Percentiles rank a stretch among this genome's conserved stretches.
phyloP scores from a whole-genome alignment of 805 yeast genomes.

The Suhomyces sp. region DNA sequence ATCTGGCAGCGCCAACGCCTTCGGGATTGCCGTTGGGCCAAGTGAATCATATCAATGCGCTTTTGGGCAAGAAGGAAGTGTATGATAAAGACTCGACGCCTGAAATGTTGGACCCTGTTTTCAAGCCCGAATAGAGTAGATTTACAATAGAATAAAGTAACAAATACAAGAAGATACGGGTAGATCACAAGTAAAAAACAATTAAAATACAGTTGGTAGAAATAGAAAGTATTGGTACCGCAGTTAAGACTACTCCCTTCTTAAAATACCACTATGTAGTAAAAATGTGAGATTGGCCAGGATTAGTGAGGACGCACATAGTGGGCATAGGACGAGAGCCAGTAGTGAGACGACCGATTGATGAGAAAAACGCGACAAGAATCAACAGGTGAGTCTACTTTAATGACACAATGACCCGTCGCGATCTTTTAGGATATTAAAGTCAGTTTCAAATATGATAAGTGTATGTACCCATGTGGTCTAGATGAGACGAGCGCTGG shows the following conservation, averaged over 20 bases:
- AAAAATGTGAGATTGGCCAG: too few relatives aligned
- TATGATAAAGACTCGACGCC: conserved; percentile 9
- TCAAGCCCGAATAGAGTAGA: conserved; percentile 13
- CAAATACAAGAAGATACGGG: not conserved
- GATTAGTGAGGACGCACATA: too few relatives aligned
- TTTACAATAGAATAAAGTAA: not conserved
- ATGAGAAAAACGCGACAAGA: too few relatives aligned
- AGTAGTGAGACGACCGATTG: not conserved
- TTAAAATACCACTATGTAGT: too few relatives aligned
- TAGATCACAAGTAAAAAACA: not conserved
- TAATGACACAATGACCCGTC: not conserved
- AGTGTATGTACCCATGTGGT: not conserved
- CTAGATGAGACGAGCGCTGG: not conserved
- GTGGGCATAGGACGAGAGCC: not conserved
- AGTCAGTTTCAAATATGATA: not conserved
- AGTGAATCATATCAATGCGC: conserved; percentile 4
- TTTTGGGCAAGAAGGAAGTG: not conserved
- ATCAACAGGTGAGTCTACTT: not conserved
- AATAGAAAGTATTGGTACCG: too few relatives aligned
- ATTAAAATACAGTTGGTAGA: too few relatives aligned
- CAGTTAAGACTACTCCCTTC: too few relatives aligned
- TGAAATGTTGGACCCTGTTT: conserved; percentile 23
- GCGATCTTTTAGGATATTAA: not conserved
- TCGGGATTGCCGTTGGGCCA: conserved; percentile 3
- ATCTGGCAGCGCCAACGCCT: not conserved